Evolutionary conservation across 495 filamentous ascomycete species (phyloP).

Genomic region (Neurospora hispaniola): DNA sequence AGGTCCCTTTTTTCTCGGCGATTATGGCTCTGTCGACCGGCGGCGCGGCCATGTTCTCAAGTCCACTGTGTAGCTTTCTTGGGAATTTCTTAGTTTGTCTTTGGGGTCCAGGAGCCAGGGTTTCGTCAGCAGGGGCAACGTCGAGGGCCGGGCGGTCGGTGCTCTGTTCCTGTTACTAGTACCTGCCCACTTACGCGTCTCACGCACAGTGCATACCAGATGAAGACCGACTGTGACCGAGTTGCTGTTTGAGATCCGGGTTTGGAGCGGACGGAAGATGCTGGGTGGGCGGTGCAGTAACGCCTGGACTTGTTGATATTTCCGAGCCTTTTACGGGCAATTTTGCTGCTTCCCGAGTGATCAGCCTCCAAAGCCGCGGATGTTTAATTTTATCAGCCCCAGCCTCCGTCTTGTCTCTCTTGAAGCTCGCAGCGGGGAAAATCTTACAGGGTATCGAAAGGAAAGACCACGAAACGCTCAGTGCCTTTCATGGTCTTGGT

Average conservation of each 20-base stretch:
- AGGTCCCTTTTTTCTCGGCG: background rate
- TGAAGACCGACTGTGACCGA: background rate
- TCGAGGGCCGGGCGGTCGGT: background rate
- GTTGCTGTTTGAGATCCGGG: background rate
- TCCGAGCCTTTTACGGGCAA: background rate
- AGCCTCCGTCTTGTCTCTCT: background rate
- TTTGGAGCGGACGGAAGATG: background rate
- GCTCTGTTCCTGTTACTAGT: background rate
- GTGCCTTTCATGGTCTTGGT: background rate
- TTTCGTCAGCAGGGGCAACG: conserved; percentile 11
- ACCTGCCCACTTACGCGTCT: background rate
- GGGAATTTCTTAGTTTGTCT: background rate
- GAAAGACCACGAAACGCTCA: background rate
- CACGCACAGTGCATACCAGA: background rate
- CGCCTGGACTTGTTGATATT: background rate
- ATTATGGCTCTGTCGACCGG: background rate
- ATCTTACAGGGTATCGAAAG: background rate
- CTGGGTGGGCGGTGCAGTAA: background rate
- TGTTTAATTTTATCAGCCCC: no score
- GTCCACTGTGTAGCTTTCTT: background rate
- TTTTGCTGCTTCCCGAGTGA: background rate
- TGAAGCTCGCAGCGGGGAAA: background rate
- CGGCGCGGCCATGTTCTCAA: background rate
- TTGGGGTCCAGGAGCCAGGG: conserved; percentile 2
- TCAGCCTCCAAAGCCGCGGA: background rate